Evolutionary conservation across 768 basidiomycete genomes (phyloP), one percentile per base, ranked within the genome.

Genomic region (Lepiota venenata): DNA sequence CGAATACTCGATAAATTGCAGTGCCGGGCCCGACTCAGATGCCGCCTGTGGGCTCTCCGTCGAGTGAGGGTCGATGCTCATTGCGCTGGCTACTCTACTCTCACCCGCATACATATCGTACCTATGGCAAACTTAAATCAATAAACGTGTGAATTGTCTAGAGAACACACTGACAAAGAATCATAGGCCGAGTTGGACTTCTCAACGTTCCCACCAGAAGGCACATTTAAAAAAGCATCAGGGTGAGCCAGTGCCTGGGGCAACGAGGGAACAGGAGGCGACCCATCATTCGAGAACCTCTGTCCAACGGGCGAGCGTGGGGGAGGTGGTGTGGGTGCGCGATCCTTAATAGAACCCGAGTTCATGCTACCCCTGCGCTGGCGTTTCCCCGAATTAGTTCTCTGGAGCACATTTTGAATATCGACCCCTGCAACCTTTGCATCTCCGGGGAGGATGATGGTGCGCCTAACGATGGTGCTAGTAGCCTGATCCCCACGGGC

Each of bases 321-420:
- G 29, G 91, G 91, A 15, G 91, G 91, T n/a, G 91, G 91, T 7
- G 91, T 93, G 10, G 90, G 91, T 11, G 74, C 86, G 49, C 91
- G 86, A 60, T 93, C 91, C 60, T 88, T 85, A 25, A 91, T 75
- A 40, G 91, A 91, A 53, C 85, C 71, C 11, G 81, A 84, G 14
- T 69, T 68, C 10, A 77, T 74, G 58, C 91, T 88, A 15, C 76
- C 75, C 50, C 87, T 79, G 38, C 84, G 83, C 9, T 32, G 32
- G 42, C 85, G 82, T 46, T 81, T 81, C 20, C 72, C 65, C 32
- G 86, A 79, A 22, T 75, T 73, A 15, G 47, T 21, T 38, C 53
- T 45, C 11, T 55, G 53, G 37, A 41, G 38, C 18, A 32, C 64
- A 83, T 88, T 58, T 79, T 78, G 63, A 77, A 73, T 56, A 80